Conservation (phyloP, 768 basidiomycete species). For the Phylloporus sp. region DNA sequence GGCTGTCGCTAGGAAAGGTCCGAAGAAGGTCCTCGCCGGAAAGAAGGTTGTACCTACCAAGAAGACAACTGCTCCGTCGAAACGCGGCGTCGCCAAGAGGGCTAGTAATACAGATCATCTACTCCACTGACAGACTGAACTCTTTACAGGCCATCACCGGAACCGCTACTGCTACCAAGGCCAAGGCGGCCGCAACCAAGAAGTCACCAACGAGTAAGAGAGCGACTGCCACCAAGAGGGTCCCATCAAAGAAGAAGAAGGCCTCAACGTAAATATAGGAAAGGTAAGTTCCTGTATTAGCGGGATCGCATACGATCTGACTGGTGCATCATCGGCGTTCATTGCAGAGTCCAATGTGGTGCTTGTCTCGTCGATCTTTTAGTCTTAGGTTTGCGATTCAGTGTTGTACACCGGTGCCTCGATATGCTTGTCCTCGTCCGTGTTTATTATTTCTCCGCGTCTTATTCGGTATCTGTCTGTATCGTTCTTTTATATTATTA, state of each 20-base stretch:
- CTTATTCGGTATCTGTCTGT: conserved; percentile 29
- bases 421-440: conserved; percentile 22
- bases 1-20: conserved; percentile 17
- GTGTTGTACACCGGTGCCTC: conserved; percentile 29
- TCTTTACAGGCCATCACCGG: conserved; percentile 49
- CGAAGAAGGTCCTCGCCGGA: conserved; percentile 33
- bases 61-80: conserved; percentile 40
- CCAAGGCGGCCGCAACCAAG: conserved; percentile 31
- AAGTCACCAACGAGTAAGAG: conserved; percentile 30
- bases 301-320: not conserved
- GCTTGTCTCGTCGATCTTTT: not conserved
- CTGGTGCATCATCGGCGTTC: not conserved
- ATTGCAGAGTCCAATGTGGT: not conserved
- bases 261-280: conserved; percentile 13
- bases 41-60: conserved; percentile 34
- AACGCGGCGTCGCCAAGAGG: conserved; percentile 63
- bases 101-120: conserved; percentile 27
- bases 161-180: conserved; percentile 36
- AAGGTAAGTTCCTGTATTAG: not conserved
- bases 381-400: conserved; percentile 8
- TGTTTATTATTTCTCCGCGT: conserved; percentile 22
- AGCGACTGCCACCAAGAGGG: conserved; percentile 24
- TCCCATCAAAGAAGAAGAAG: conserved; percentile 16
- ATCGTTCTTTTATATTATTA: conserved; percentile 20
- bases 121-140: not conserved